These are phyloP conservation scores for Citrus reticulata DNA, from an alignment of 345 rosid genomes.

Conservation along the genomic window DNA sequence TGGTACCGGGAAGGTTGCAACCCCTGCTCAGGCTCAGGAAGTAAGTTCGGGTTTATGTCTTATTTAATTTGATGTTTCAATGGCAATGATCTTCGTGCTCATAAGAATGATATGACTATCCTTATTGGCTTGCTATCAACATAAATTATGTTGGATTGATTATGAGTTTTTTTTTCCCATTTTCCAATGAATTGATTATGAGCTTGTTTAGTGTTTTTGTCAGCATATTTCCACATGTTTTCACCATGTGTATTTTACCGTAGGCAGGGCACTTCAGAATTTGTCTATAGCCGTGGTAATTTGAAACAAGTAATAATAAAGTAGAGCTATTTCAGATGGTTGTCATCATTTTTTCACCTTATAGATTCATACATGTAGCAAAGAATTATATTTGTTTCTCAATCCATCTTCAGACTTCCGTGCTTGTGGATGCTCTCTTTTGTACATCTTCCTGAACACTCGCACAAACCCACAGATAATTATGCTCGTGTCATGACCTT, in stretches of 20 bases:
- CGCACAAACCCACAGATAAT: neutral
- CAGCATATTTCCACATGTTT: neutral
- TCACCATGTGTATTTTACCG: neutral
- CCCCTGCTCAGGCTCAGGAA: constrained; percentile 79
- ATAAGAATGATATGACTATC: neutral
- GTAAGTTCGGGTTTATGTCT: constrained; percentile 26
- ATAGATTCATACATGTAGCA: neutral
- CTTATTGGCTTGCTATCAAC: neutral
- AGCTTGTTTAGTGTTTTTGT: neutral
- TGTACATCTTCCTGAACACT: neutral
- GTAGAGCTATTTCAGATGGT: neutral
- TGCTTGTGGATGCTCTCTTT: neutral
- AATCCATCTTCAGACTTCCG: neutral
- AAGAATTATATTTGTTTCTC: neutral
- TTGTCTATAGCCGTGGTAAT: neutral
- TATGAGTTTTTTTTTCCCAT: too few relatives aligned
- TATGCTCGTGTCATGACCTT: neutral
- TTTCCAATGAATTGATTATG: neutral
- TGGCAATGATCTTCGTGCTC: neutral
- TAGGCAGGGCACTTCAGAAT: neutral
- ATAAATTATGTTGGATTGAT: neutral
- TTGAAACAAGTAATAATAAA: too few relatives aligned
- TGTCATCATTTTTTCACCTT: neutral
- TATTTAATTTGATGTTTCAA: neutral
- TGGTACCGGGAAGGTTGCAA: constrained; percentile 80